Evolutionary conservation across 805 yeast species (phyloP).

Genomic region (Yarrowia osloensis): DNA sequence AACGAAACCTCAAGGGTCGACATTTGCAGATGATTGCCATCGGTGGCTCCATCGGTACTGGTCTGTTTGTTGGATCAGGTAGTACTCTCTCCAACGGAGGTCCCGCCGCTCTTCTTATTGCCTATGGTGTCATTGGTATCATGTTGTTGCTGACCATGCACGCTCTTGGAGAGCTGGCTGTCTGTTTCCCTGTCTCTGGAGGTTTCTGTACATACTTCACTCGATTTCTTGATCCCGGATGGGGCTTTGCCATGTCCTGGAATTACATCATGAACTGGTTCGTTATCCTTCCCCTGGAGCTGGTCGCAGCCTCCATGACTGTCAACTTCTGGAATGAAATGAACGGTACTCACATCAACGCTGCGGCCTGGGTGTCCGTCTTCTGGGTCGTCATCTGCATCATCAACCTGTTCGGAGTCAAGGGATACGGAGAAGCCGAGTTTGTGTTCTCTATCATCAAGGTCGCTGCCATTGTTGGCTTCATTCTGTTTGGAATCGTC

Average conservation of each 20-base stretch:
- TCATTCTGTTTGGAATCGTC: conserved; percentile 57
- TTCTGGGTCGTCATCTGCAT: conserved; percentile 51
- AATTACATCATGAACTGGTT: conserved; percentile 63
- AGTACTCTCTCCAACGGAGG: conserved; percentile 51
- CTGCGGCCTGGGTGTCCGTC: conserved; percentile 56
- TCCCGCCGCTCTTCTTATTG: conserved; percentile 53
- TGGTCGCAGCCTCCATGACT: conserved; percentile 60
- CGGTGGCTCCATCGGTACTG: conserved; percentile 81
- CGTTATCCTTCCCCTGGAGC: conserved; percentile 62
- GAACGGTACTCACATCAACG: conserved; percentile 41
- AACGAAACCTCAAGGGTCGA: conserved; percentile 43
- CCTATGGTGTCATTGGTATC: conserved; percentile 52
- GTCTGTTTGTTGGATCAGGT: conserved; percentile 56
- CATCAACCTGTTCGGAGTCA: conserved; percentile 55
- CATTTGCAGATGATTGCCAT: conserved; percentile 63
- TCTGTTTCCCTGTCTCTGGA: conserved; percentile 61
- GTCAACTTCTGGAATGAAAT: conserved; percentile 52
- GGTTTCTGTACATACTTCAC: conserved; percentile 58
- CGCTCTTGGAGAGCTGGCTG: conserved; percentile 68
- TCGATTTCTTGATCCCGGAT: conserved; percentile 60
- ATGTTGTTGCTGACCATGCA: conserved; percentile 62
- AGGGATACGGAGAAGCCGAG: conserved; percentile 65
- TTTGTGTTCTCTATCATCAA: conserved; percentile 58
- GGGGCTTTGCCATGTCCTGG: conserved; percentile 70
- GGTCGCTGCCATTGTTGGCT: conserved; percentile 57